Conservation (phyloP, 2,329 filamentous ascomycete species). For the Aspergillus costaricaensis region DNA sequence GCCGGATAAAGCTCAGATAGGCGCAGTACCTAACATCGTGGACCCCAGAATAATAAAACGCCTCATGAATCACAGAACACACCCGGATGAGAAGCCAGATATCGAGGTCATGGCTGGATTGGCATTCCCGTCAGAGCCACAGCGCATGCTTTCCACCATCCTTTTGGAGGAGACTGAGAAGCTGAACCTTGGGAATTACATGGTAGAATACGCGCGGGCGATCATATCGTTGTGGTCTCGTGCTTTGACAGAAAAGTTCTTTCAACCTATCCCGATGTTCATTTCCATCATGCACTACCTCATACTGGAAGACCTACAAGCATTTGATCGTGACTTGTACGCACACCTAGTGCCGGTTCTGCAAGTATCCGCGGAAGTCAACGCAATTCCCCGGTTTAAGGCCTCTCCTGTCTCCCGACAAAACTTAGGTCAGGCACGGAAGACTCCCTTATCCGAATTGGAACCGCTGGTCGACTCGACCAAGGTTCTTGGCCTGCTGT, state of each 20-base stretch:
- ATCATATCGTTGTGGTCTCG: constrained; percentile 59
- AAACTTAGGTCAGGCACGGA: constrained; percentile 40
- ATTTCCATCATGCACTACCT: constrained; percentile 45
- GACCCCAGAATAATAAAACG: constrained; percentile 52
- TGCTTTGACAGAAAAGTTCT: constrained; percentile 57
- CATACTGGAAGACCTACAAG: constrained; percentile 41
- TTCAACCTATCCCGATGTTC: constrained; percentile 45
- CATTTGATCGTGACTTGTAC: constrained; percentile 40
- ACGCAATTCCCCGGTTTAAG: constrained; percentile 55
- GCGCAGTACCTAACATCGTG: constrained; percentile 18
- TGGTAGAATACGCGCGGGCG: constrained; percentile 51
- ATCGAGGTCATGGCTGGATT: constrained; percentile 57
- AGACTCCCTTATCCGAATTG: constrained; percentile 46
- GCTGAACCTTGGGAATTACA: constrained; percentile 47
- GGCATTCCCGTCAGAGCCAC: constrained; percentile 55
- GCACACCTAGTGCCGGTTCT: constrained; percentile 42
- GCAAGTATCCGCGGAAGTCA: constrained; percentile 53
- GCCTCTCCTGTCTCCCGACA: constrained; percentile 46
- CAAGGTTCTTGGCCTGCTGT: constrained; percentile 57
- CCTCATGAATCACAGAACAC: constrained; percentile 58
- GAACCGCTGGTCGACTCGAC: constrained; percentile 55
- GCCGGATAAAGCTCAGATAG: constrained; percentile 29
- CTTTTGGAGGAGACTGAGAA: constrained; percentile 54
- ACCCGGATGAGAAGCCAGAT: constrained; percentile 50
- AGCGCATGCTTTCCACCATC: constrained; percentile 54